These are phyloP conservation scores for Cucurbita maxima DNA, from an alignment of 306 rosid genomes.

Conservation along the genomic window DNA sequence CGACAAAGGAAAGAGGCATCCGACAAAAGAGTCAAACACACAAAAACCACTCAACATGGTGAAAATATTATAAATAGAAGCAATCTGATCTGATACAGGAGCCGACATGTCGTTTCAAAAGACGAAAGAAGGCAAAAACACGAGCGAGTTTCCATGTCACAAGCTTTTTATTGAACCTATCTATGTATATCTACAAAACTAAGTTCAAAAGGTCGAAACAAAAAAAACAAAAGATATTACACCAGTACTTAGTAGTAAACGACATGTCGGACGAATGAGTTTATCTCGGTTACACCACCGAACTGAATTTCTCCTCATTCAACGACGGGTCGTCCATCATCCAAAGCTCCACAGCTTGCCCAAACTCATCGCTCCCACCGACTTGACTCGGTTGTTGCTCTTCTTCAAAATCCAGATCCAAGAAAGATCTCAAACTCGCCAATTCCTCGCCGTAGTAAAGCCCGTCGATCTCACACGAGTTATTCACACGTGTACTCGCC, in stretches of 20 bases:
- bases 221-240: background rate
- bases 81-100: background rate
- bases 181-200: background rate
- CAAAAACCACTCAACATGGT: background rate
- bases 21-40: background rate
- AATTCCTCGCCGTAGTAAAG: background rate
- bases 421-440: slow-evolving; percentile 34
- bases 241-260: background rate
- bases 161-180: background rate
- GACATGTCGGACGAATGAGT: background rate
- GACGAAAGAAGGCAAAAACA: background rate
- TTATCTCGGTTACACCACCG: background rate
- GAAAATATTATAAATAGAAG: background rate
- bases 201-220: background rate
- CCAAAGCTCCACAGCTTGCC: slow-evolving; percentile 33
- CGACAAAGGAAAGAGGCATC: background rate
- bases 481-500: background rate
- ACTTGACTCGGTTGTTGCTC: background rate
- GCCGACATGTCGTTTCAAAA: background rate
- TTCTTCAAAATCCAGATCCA: slow-evolving; percentile 36
- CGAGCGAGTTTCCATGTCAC: background rate
- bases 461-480: background rate
- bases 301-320: slow-evolving; percentile 9
- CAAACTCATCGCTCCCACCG: slow-evolving; percentile 7
- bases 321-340: slow-evolving; percentile 39